Percentiles rank a stretch among this genome's conserved stretches.
These are phyloP conservation scores for Collybia sp. DNA, from an alignment of 768 basidiomycete species.

Conservation along the genomic window DNA sequence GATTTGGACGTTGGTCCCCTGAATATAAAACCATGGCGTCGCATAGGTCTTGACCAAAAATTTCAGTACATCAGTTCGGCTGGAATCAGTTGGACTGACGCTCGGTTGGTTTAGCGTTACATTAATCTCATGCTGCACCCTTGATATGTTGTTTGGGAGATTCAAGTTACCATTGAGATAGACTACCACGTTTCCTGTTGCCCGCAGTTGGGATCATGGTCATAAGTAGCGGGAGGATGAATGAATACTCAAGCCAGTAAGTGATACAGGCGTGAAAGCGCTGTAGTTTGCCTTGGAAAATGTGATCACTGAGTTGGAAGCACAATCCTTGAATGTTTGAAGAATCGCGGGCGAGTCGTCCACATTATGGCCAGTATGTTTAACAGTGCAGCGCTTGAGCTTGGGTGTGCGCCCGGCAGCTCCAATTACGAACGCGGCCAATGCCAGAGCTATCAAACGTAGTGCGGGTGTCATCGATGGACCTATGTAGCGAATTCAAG, in stretches of 20 bases:
- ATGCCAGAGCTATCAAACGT: too few species aligned
- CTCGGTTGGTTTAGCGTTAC: conserved; percentile 29
- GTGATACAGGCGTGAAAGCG: conserved; percentile 29
- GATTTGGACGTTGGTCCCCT: conserved; percentile 34
- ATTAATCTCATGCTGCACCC: conserved; percentile 35
- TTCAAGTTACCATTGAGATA: conserved; percentile 37
- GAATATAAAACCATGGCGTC: conserved; percentile 41
- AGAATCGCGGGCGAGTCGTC: conserved; percentile 32
- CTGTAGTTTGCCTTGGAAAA: conserved; percentile 30
- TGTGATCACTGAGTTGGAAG: conserved; percentile 25
- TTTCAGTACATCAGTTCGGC: neutral
- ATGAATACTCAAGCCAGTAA: conserved; percentile 25
- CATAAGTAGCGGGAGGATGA: neutral
- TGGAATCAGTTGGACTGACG: conserved; percentile 15
- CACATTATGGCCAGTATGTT: too few species aligned
- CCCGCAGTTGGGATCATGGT: neutral
- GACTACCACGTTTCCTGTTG: conserved; percentile 35
- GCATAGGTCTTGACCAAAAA: conserved; percentile 27
- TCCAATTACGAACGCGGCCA: too few species aligned
- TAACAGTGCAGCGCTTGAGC: too few species aligned
- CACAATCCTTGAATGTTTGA: conserved; percentile 29
- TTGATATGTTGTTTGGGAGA: conserved; percentile 36
- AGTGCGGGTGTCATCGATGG: too few species aligned
- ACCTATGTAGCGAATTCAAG: too few species aligned
- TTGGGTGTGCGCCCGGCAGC: too few species aligned